phyloP scores from a whole-genome alignment of 108 stramenopile genomes.

The Cyclotella sp. region DNA sequence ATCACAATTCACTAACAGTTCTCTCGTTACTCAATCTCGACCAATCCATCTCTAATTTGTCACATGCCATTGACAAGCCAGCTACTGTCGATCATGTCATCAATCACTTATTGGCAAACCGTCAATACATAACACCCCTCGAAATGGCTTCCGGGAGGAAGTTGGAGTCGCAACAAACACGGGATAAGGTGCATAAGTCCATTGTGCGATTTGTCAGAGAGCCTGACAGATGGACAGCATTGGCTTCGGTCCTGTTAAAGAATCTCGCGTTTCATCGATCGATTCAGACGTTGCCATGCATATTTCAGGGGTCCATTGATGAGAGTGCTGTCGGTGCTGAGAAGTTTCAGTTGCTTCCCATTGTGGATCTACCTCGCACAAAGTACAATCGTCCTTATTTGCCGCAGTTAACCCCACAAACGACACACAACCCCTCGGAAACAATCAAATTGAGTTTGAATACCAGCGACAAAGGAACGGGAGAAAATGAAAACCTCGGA shows the following conservation, averaged over 20 bases:
- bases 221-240: conserved; percentile 64
- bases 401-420: conserved; percentile 32
- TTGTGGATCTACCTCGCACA: conserved; percentile 74
- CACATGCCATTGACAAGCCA: background rate
- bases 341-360: conserved; percentile 13
- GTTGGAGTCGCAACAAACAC: background rate
- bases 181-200: conserved; percentile 4
- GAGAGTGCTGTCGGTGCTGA: background rate
- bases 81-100: background rate
- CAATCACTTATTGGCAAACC: background rate
- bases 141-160: background rate
- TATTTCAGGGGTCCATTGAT: background rate
- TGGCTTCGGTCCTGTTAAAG: conserved; percentile 71
- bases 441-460: background rate
- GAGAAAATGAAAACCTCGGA: conserved; percentile 33
- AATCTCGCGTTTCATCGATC: conserved; percentile 63
- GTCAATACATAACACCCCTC: background rate
- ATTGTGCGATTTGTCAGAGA: conserved; percentile 54
- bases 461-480: background rate
- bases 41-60: conserved; percentile 26
- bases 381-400: conserved; percentile 73
- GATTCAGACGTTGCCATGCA: background rate
- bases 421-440: background rate
- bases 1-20: background rate
- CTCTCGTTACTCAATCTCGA: conserved; percentile 18